Evolutionary conservation across 345 rosid species (phyloP).

Genomic region (Fremontodendron californicum): DNA sequence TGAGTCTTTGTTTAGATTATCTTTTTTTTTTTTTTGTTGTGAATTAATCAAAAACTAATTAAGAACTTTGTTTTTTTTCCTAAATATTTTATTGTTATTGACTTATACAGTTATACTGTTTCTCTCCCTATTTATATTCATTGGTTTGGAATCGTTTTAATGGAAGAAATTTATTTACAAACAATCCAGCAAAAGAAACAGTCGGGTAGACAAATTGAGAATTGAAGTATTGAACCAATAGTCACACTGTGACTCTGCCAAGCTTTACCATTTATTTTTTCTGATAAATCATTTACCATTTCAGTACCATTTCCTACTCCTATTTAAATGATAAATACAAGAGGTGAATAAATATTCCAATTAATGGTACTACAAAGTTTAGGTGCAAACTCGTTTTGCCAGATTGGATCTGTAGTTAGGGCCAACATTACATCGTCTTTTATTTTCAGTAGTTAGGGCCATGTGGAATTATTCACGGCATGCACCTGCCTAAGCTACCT

Average conservation of each 20-base stretch:
- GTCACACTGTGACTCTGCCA: too few species aligned
- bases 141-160: too few species aligned
- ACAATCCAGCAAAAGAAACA: too few species aligned
- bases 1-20: not conserved
- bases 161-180: too few species aligned
- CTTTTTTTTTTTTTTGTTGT: too few species aligned
- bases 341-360: not conserved
- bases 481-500: not conserved
- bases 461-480: not conserved
- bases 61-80: not conserved
- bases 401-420: not conserved
- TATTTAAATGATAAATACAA: not conserved
- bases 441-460: not conserved
- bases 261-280: too few species aligned
- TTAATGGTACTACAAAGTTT: not conserved
- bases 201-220: too few species aligned
- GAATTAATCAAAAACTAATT: not conserved
- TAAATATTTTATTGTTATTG: too few species aligned
- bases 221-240: too few species aligned
- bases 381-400: not conserved
- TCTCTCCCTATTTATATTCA: too few species aligned
- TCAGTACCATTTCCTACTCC: not conserved
- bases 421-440: not conserved
- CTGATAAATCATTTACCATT: too few species aligned
- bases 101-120: too few species aligned